These are phyloP conservation scores for Hansenula lynferdii DNA, from an alignment of 1,139 yeast species.

Conservation along the genomic window DNA sequence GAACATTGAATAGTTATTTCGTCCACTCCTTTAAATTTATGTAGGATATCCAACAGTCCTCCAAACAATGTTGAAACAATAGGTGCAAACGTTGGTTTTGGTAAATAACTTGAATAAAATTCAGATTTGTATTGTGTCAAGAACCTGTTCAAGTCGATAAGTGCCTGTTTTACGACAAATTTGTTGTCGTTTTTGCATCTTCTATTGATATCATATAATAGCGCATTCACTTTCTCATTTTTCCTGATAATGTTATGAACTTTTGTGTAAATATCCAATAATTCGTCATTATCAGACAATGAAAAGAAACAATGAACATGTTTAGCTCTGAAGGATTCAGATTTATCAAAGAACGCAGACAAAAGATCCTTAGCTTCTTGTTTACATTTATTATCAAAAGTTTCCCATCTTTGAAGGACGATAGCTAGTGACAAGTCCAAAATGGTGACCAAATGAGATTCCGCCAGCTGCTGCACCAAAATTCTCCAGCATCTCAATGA, in stretches of 20 bases:
- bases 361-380: conserved; percentile 18
- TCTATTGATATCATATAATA: conserved; percentile 46
- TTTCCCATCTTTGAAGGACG: conserved; percentile 58
- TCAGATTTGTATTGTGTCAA: conserved; percentile 13
- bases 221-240: conserved; percentile 27
- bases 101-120: conserved; percentile 14
- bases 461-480: conserved; percentile 45
- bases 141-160: conserved; percentile 53
- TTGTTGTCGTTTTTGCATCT: conserved; percentile 65
- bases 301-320: conserved; percentile 44
- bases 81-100: conserved; percentile 14
- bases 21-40: conserved; percentile 48
- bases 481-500: conserved; percentile 67
- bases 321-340: conserved; percentile 26
- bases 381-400: conserved; percentile 44
- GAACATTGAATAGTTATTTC: conserved; percentile 58
- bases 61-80: conserved; percentile 43
- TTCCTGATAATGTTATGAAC: conserved; percentile 24
- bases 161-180: conserved; percentile 73
- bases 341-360: conserved; percentile 24
- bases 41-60: conserved; percentile 54
- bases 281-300: conserved; percentile 41
- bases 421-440: conserved; percentile 53
- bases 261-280: conserved; percentile 25
- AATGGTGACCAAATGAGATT: conserved; percentile 49